A percentile compares a stretch with the other conserved stretches of the same genome.
Evolutionary conservation across 73 alveolate genomes (phyloP).

Genomic region (Tetrahymena thermophila): DNA sequence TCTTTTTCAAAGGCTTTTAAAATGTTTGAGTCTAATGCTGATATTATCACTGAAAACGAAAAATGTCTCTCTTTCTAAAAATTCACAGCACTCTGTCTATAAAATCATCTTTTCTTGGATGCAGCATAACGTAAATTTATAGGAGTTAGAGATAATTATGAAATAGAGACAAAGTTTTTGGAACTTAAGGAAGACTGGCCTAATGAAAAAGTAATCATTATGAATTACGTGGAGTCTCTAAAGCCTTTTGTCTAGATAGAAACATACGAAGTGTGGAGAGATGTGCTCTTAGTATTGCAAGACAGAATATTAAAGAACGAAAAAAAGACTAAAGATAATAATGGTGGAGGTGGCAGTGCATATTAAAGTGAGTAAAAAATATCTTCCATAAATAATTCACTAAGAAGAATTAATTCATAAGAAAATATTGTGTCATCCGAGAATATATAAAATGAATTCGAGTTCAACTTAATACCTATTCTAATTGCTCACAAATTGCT

Average conservation of each 20-base stretch:
- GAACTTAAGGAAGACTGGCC: neutral
- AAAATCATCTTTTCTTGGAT: constrained; percentile 28
- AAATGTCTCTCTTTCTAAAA: constrained; percentile 36
- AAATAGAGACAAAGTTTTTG: neutral
- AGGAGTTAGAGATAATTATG: constrained; percentile 12
- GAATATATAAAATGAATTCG: neutral
- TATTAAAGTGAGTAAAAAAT: neutral
- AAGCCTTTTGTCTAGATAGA: neutral
- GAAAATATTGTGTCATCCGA: neutral
- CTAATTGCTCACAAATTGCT: neutral
- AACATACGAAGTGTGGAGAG: neutral
- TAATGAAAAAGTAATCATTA: neutral
- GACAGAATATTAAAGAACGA: neutral
- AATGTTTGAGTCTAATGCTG: constrained; percentile 36
- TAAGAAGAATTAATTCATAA: neutral
- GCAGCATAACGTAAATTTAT: constrained; percentile 7
- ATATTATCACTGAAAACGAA: constrained; percentile 23
- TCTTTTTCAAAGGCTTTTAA: constrained; percentile 11
- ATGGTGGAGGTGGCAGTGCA: neutral
- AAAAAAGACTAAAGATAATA: neutral
- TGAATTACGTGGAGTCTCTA: neutral
- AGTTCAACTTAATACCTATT: neutral
- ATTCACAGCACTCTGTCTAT: constrained; percentile 27
- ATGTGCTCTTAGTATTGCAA: neutral
- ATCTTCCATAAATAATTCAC: neutral